Base-by-base conservation (phyloP, 345 rosid species). In the Pistacia atlantica region DNA sequence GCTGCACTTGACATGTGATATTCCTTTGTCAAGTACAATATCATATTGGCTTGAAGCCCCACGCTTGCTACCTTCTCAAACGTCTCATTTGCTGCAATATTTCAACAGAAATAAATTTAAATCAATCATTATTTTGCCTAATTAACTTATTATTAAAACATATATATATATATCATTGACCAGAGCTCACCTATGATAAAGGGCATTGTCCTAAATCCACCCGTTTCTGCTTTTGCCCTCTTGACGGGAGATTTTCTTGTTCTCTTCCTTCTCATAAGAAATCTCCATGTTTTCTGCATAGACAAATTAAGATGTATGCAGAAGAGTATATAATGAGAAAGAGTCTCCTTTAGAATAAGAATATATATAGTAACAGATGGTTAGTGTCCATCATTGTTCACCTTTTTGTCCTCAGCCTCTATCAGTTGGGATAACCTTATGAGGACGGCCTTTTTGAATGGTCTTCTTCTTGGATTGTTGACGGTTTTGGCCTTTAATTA, bases 181-280 rank as follows among this genome's bases (percentile, higher is more conserved):
- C 3, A 67, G n/a, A 12, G 13, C 17, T 54, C 56, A 87, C 92
- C 85, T 81, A 85, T 89, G 45, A 87, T 80, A 55, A 87, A 87
- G 59, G 92, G 85, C 82, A 87, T 66, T 72, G 92, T 80, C 79
- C 61, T 81, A 54, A 87, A 72, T 48, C 92, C 92, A 51, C 92
- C 92, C 78, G n/a, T 81, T 83, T 72, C 61, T 78, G 54, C 65
- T 38, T 9, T 72, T 52, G 64, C 20, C 54, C 20, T 75, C 49
- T 31, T 28, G 42, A 65, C 54, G n/a, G 49, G 73, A 72, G 20
- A 54, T 58, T 61, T 3, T 22, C 6, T 38, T 42, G 58, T 31
- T 49, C 48, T 61, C 8, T 31, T 16, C 42, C 14, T 31, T 45
- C 12, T 38, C 35, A 5, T 60, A 61, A 3, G 65, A 17, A 22